Conservation (phyloP, 805 yeast species). For the Saturnispora silvae region DNA sequence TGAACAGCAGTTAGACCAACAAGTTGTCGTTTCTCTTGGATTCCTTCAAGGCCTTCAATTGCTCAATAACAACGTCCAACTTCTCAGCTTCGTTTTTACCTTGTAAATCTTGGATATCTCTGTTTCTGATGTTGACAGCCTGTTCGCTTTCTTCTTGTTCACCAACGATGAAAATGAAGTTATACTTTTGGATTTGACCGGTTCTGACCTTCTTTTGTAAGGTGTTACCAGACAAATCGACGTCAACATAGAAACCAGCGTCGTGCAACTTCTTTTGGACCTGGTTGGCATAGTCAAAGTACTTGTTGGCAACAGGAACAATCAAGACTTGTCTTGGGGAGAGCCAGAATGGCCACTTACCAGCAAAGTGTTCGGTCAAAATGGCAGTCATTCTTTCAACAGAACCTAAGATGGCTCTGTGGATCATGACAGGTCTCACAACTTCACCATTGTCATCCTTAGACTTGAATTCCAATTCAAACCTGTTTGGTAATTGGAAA, state of each 20-base stretch:
- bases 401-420: conserved; percentile 96
- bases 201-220: conserved; percentile 96
- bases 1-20: conserved; percentile 18
- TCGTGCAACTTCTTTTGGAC: conserved; percentile 59
- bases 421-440: conserved; percentile 96
- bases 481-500: conserved; percentile 94
- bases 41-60: conserved; percentile 57
- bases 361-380: conserved; percentile 94
- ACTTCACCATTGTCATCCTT: conserved; percentile 49
- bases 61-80: conserved; percentile 60
- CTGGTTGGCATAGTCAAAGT: conserved; percentile 78
- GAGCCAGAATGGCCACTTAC: conserved; percentile 99
- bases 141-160: conserved; percentile 75
- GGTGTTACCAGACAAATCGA: conserved; percentile 89
- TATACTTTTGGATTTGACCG: conserved; percentile 90
- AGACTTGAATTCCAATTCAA: conserved; percentile 78
- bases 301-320: conserved; percentile 94
- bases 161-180: conserved; percentile 95
- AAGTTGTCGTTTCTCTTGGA: conserved; percentile 67
- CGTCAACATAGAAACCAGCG: conserved; percentile 84
- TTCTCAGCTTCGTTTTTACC: conserved; percentile 79
- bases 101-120: conserved; percentile 89
- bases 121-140: conserved; percentile 90
- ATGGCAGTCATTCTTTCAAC: conserved; percentile 99
- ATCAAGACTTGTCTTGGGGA: conserved; percentile 98